Evolutionary conservation across 192 early-diverging fungal species (phyloP).

Genomic region (Linnemannia hyalina): DNA sequence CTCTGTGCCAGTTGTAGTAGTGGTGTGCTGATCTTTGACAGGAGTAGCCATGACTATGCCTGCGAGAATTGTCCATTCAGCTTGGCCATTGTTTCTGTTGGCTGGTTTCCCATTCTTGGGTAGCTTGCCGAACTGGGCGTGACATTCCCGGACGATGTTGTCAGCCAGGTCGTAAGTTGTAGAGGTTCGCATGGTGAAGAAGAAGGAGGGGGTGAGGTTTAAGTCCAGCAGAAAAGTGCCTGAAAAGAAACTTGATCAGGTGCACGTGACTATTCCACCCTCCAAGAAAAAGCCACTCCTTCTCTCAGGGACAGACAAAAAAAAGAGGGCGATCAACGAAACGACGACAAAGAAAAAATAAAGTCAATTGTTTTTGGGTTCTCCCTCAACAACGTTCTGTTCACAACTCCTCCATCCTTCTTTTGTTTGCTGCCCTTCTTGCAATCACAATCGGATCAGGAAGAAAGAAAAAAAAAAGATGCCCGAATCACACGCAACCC

Average conservation of each 20-base stretch:
- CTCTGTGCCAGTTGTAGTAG: neutral
- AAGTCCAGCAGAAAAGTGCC: neutral
- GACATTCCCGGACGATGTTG: slow-evolving; percentile 43
- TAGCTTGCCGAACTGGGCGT: slow-evolving; percentile 65
- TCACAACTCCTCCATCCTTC: neutral
- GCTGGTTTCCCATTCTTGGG: slow-evolving; percentile 85
- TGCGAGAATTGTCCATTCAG: slow-evolving; percentile 91
- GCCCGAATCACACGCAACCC: slow-evolving; percentile 18
- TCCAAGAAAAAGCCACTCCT: neutral
- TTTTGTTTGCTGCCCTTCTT: too few relatives aligned
- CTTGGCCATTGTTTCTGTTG: slow-evolving; percentile 57
- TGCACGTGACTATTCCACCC: neutral
- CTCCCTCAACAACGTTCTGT: neutral
- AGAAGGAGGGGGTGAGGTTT: too few relatives aligned
- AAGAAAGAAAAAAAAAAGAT: neutral
- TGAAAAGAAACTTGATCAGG: neutral
- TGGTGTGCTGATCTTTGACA: neutral
- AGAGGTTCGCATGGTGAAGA: slow-evolving; percentile 20
- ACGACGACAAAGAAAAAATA: neutral
- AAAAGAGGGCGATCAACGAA: neutral
- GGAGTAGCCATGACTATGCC: slow-evolving; percentile 70
- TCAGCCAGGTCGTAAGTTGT: slow-evolving; percentile 1
- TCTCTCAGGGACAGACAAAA: neutral
- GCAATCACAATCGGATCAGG: slow-evolving; percentile 2
- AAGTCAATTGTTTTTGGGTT: neutral